Evolutionary conservation across 768 basidiomycete species (phyloP), one percentile per base, ranked within the genome.

Genomic region (Strobilomyces confusus): DNA sequence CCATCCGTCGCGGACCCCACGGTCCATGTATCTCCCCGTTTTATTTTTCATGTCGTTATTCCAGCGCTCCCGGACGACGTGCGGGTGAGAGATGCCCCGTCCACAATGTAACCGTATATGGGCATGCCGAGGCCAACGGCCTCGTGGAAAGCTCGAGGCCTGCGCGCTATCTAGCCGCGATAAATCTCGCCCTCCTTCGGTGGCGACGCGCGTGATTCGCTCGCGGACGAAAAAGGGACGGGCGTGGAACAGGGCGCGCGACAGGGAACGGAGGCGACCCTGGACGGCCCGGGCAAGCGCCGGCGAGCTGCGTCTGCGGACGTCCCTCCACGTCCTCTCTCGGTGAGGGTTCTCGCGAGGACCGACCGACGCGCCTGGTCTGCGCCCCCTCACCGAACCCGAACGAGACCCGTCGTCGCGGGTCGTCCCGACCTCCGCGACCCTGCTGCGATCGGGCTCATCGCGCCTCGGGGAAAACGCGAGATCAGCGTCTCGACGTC

Each of bases 81-180:
- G 36, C 8, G 34, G 26, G 8, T 26, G 26, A 26, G 55, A 60
- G 54, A 54, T 57, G 22, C 25, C 6, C 34, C 44, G 51, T 46
- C 49, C 19, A 20, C 51, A 63, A 62, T 68, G 43, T 66, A 60
- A 19, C 67, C 62, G 38, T 57, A 57, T 68, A 42, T 55, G 57
- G 57, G 66, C 14, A 48, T 26, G n/a, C 5, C 26, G 26, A 26
- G 29, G 44, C 34, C 34, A 40, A 51, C 40, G 14, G 56, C 68
- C 66, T 63, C 67, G 56, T 70, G 67, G 66, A 62, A 62, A 53
- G 49, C 60, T 59, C 62, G 50, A 68, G 67, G 66, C 58, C 5
- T 19, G 26, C 25, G 26, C 20, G 46, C 32, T 59, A 67, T 69
- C 66, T 67, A 65, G 30, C 52, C 66, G 65, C 65, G 56, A 62